phyloP scores from a whole-genome alignment of 2,329 filamentous ascomycete species.

The Monilinia fructigena region DNA sequence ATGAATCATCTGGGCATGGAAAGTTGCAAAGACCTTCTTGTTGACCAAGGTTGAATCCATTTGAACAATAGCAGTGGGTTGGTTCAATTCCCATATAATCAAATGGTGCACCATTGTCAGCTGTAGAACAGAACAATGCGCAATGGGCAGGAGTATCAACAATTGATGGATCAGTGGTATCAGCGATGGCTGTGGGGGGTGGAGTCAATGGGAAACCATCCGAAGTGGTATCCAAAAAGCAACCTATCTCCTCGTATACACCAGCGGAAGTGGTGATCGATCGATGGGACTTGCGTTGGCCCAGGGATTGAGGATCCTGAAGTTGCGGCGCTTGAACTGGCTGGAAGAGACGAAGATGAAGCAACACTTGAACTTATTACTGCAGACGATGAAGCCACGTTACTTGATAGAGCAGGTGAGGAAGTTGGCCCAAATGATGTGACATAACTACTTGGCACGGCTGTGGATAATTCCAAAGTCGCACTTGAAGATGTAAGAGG shows the following conservation, averaged over 20 bases:
- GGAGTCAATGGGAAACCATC: constrained; percentile 15
- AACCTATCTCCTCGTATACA: constrained; percentile 1
- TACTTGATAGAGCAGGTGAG: neutral
- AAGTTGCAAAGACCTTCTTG: constrained; percentile 3
- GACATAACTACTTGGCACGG: neutral
- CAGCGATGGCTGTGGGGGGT: constrained; percentile 6
- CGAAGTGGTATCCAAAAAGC: neutral
- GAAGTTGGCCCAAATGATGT: constrained; percentile 3
- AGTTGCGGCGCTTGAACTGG: constrained; percentile 13
- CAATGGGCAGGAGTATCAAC: constrained; percentile 2
- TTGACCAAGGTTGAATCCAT: constrained; percentile 7
- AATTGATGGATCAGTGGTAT: neutral
- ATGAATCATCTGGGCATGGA: constrained; percentile 7
- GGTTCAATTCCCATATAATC: constrained; percentile 13
- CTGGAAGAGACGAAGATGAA: neutral
- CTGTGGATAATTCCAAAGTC: neutral
- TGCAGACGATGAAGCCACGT: neutral
- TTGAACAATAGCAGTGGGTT: constrained; percentile 16
- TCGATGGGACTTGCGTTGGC: constrained; percentile 7
- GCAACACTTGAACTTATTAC: constrained; percentile 4
- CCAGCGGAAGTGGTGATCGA: neutral
- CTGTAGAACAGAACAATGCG: constrained; percentile 10
- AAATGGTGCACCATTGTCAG: neutral
- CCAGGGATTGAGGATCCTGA: neutral
- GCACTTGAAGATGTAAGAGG: too few species aligned